Evolutionary conservation across 768 basidiomycete species (phyloP).

Genomic region (Mycena albidolilacea): DNA sequence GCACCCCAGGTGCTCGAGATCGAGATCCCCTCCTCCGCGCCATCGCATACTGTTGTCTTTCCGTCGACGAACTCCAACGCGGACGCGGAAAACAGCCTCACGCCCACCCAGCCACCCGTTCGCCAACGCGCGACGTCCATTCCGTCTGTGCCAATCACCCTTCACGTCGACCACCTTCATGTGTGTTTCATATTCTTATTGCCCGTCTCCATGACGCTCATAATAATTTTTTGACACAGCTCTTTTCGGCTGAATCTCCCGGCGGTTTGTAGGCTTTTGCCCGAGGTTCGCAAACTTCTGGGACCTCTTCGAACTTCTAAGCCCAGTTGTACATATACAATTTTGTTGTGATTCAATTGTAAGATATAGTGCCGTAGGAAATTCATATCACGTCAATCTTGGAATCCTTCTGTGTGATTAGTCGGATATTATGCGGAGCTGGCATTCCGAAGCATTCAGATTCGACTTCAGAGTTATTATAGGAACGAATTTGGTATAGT

Average conservation of each 20-base stretch:
- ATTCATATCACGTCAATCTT: not conserved
- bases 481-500: too few species aligned
- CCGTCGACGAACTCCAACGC: constrained; percentile 20
- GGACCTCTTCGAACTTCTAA: constrained; percentile 32
- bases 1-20: constrained; percentile 13
- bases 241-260: constrained; percentile 47
- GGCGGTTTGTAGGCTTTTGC: constrained; percentile 35
- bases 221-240: constrained; percentile 27
- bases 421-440: too few species aligned
- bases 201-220: not conserved
- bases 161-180: constrained; percentile 39
- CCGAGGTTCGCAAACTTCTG: constrained; percentile 9
- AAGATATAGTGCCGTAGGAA: constrained; percentile 2
- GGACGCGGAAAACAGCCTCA: constrained; percentile 28
- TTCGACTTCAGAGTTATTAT: too few species aligned
- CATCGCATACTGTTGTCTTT: constrained; percentile 3
- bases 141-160: constrained; percentile 41
- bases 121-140: constrained; percentile 44
- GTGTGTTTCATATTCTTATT: constrained; percentile 33
- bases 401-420: not conserved
- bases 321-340: constrained; percentile 19
- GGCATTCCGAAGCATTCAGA: too few species aligned
- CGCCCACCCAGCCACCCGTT: constrained; percentile 17
- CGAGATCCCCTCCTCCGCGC: constrained; percentile 17
- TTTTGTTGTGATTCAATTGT: constrained; percentile 9